phyloP scores from a whole-genome alignment of 2,329 filamentous ascomycete genomes.

The Purpureocillium lavendulum region DNA sequence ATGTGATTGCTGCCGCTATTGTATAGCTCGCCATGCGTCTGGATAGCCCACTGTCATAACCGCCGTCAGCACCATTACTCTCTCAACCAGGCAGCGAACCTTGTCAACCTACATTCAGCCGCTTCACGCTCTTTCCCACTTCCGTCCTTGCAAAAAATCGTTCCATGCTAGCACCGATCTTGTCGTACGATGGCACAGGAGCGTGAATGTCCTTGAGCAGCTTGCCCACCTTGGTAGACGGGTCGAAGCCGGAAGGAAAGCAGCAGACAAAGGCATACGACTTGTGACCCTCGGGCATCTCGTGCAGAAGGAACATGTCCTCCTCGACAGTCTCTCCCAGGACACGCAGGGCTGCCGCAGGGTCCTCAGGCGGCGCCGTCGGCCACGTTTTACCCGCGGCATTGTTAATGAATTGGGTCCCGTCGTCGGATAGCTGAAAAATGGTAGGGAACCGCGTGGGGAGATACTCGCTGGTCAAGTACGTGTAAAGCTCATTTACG shows the following conservation, averaged over 20 bases:
- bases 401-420: slow-evolving; percentile 27
- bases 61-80: background rate
- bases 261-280: slow-evolving; percentile 42
- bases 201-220: slow-evolving; percentile 39
- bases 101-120: slow-evolving; percentile 35
- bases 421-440: slow-evolving; percentile 28
- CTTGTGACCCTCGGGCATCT: slow-evolving; percentile 31
- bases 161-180: slow-evolving; percentile 47
- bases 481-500: slow-evolving; percentile 39
- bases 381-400: slow-evolving; percentile 25
- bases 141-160: slow-evolving; percentile 39
- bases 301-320: slow-evolving; percentile 41
- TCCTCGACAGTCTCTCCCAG: slow-evolving; percentile 46
- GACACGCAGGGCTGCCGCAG: slow-evolving; percentile 25
- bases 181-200: slow-evolving; percentile 45
- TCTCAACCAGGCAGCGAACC: background rate
- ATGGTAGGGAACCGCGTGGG: slow-evolving; percentile 39
- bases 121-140: slow-evolving; percentile 38
- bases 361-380: slow-evolving; percentile 16
- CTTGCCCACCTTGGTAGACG: slow-evolving; percentile 39
- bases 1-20: slow-evolving; percentile 28
- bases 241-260: slow-evolving; percentile 44
- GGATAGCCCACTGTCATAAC: slow-evolving; percentile 36
- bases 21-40: slow-evolving; percentile 33
- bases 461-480: slow-evolving; percentile 37